These are phyloP conservation scores for Colletotrichum lentis DNA, from an alignment of 2,329 filamentous ascomycete genomes.

Conservation along the genomic window DNA sequence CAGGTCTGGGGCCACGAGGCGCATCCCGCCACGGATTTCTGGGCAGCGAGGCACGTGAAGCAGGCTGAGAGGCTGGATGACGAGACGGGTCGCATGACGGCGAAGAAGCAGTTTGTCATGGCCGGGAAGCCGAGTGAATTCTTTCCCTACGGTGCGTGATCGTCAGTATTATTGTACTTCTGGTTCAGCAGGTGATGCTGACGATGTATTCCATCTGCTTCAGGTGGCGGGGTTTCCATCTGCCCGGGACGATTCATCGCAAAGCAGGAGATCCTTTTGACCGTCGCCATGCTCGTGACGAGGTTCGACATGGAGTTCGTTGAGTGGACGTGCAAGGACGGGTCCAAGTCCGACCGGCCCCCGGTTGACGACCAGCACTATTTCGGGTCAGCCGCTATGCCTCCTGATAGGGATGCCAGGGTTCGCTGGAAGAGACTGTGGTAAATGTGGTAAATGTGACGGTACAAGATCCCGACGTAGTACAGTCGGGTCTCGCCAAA, in stretches of 20 bases:
- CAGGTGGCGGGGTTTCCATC: slow-evolving; percentile 47
- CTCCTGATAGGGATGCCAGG: slow-evolving; percentile 34
- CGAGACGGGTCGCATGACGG: background rate
- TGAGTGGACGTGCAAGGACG: slow-evolving; percentile 32
- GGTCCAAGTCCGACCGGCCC: slow-evolving; percentile 11
- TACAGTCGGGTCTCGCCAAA: no score
- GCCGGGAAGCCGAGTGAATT: slow-evolving; percentile 27
- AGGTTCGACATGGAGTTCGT: slow-evolving; percentile 47
- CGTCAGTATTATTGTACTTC: no score
- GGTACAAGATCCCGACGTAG: no score
- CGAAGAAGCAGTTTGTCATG: slow-evolving; percentile 16
- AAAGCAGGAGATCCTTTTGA: slow-evolving; percentile 51
- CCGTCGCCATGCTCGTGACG: slow-evolving; percentile 45
- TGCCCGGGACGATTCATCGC: slow-evolving; percentile 53
- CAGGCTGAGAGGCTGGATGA: background rate
- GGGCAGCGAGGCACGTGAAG: slow-evolving; percentile 38
- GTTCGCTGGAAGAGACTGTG: slow-evolving; percentile 27
- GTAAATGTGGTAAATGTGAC: slow-evolving; percentile 20
- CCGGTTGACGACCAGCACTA: slow-evolving; percentile 29
- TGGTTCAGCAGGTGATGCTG: background rate
- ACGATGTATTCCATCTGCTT: background rate
- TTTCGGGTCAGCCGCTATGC: slow-evolving; percentile 32
- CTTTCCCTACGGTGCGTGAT: slow-evolving; percentile 27
- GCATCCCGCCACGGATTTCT: slow-evolving; percentile 34
- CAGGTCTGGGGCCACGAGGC: slow-evolving; percentile 27